Conservation (phyloP, 257 asterid genomes). For the Galeopsis tetrahit region DNA sequence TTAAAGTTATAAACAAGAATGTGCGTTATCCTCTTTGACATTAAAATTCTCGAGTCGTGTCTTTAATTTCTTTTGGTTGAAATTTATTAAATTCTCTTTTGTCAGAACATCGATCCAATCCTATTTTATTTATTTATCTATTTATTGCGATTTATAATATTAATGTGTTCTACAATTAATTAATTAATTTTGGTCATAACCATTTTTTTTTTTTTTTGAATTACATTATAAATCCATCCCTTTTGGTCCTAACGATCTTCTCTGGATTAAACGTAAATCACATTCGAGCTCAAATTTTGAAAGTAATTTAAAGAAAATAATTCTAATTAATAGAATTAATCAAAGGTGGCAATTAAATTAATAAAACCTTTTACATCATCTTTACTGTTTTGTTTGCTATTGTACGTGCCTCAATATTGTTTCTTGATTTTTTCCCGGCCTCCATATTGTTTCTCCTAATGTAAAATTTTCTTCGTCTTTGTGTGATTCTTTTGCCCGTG, state of each 20-base stretch:
- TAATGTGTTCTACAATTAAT: neutral
- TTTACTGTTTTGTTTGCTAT: too few relatives aligned
- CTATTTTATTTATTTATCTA: neutral
- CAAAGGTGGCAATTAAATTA: neutral
- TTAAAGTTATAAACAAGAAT: constrained; percentile 11
- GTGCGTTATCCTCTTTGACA: neutral
- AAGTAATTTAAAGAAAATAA: neutral
- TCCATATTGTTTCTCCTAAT: too few relatives aligned
- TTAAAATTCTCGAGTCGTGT: neutral
- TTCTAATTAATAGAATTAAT: neutral
- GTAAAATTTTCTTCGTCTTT: too few relatives aligned
- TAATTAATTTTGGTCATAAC: neutral
- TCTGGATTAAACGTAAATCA: neutral
- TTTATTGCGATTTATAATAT: too few relatives aligned
- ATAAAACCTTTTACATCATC: too few relatives aligned
- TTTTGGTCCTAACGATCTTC: neutral
- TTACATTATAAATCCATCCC: too few relatives aligned
- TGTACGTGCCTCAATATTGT: too few relatives aligned
- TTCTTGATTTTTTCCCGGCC: too few relatives aligned
- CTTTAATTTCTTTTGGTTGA: neutral
- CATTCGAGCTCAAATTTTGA: neutral
- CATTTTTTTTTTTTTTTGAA: too few relatives aligned
- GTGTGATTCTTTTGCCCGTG: too few relatives aligned
- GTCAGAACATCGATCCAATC: neutral
- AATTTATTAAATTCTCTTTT: neutral